Conservation (phyloP, 2,329 filamentous ascomycete species). For the Incumbomyces lentus region DNA sequence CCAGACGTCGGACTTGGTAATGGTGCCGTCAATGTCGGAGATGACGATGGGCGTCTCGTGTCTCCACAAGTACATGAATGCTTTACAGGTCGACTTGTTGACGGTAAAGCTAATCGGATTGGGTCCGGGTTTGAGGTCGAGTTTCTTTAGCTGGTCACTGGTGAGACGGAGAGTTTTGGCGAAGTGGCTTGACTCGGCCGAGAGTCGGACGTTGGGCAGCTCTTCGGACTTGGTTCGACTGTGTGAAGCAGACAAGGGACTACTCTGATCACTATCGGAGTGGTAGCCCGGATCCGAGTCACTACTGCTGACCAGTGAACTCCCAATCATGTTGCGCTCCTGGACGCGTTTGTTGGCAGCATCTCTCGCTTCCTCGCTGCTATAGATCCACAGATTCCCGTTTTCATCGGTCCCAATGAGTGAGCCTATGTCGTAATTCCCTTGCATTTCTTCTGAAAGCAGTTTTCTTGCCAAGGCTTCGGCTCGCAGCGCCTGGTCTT, state of each 20-base stretch:
- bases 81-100: slow-evolving; percentile 83
- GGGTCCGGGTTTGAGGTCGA: slow-evolving; percentile 71
- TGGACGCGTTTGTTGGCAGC: slow-evolving; percentile 60
- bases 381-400: slow-evolving; percentile 99
- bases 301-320: slow-evolving; percentile 60
- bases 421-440: slow-evolving; percentile 90
- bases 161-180: slow-evolving; percentile 93
- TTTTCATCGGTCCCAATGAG: slow-evolving; percentile 91
- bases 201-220: slow-evolving; percentile 38
- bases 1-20: slow-evolving; percentile 91
- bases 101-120: slow-evolving; percentile 96
- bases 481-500: slow-evolving; percentile 81
- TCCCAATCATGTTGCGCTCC: slow-evolving; percentile 41
- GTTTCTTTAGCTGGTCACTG: slow-evolving; percentile 82
- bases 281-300: slow-evolving; percentile 91
- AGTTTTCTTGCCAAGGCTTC: slow-evolving; percentile 92
- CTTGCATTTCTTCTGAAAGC: slow-evolving; percentile 82
- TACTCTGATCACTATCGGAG: slow-evolving; percentile 65
- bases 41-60: slow-evolving; percentile 90
- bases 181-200: slow-evolving; percentile 72
- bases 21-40: slow-evolving; percentile 96
- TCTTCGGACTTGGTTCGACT: slow-evolving; percentile 53
- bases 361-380: slow-evolving; percentile 90
- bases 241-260: slow-evolving; percentile 44
- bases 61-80: slow-evolving; percentile 89